A percentile compares a stretch with the other conserved stretches of the same genome.
phyloP scores from a whole-genome alignment of 768 basidiomycete genomes.

The Piloderma croceum region DNA sequence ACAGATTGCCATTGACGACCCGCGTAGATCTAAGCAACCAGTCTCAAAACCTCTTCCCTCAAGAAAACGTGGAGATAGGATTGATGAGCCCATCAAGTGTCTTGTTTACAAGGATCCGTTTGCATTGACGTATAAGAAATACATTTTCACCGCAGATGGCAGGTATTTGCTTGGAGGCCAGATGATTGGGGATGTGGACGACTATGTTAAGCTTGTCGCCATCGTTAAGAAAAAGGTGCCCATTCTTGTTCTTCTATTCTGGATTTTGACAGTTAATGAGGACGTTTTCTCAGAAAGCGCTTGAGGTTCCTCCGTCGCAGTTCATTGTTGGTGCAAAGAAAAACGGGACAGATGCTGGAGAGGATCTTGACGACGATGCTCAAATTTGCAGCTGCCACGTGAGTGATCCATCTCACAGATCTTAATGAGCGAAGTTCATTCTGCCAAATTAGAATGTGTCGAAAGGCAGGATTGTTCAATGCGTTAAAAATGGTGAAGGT shows the following conservation, averaged over 20 bases:
- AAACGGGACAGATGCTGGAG: conserved; percentile 51
- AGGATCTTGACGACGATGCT: conserved; percentile 64
- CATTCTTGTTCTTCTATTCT: not conserved
- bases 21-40: not conserved
- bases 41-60: conserved; percentile 1
- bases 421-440: not conserved
- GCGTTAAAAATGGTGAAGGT: conserved; percentile 45
- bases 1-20: conserved; percentile 13
- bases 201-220: conserved; percentile 65
- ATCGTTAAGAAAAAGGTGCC: conserved; percentile 63
- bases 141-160: conserved; percentile 67
- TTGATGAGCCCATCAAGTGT: conserved; percentile 45
- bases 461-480: conserved; percentile 50
- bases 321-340: conserved; percentile 55
- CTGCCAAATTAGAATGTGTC: conserved; percentile 43
- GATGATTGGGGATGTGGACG: conserved; percentile 71
- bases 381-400: conserved; percentile 70
- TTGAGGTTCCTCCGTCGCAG: conserved; percentile 59
- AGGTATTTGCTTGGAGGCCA: conserved; percentile 70
- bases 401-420: conserved; percentile 8
- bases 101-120: conserved; percentile 71
- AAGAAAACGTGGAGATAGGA: conserved; percentile 4
- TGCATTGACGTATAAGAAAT: conserved; percentile 68
- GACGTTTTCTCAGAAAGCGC: conserved; percentile 43
- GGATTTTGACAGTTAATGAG: not conserved